These are phyloP conservation scores for Thalia dealbata DNA, from an alignment of 176 grass and related monocot genomes.

Conservation along the genomic window DNA sequence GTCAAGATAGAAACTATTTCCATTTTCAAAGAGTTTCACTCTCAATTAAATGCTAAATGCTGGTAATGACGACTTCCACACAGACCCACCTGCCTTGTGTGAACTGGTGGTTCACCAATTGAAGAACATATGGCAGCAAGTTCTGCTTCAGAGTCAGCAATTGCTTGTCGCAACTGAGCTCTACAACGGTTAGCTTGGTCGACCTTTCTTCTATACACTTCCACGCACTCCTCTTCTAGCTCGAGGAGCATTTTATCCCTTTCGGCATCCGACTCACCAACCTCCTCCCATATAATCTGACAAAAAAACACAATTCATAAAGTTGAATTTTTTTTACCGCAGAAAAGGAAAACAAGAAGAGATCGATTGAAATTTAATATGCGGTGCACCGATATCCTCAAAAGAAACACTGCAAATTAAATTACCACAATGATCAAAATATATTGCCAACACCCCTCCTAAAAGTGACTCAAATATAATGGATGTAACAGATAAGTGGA, in stretches of 20 bases:
- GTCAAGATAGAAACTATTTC: neutral
- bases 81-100: constrained; percentile 37
- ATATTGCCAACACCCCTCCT: neutral
- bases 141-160: constrained; percentile 54
- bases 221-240: constrained; percentile 50
- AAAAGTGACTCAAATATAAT: neutral
- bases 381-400: neutral
- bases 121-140: constrained; percentile 49
- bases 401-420: neutral
- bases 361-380: neutral
- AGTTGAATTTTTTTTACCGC: neutral
- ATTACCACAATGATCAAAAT: too few species aligned
- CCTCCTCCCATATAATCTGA: constrained; percentile 55
- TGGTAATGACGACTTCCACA: neutral
- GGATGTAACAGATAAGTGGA: neutral
- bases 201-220: constrained; percentile 57
- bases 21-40: neutral
- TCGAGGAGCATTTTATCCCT: constrained; percentile 50
- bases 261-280: constrained; percentile 40
- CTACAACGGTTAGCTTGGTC: constrained; percentile 49
- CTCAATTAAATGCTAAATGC: neutral
- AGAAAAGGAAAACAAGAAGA: neutral
- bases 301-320: neutral
- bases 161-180: constrained; percentile 54
- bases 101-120: constrained; percentile 41